Conservation (phyloP, 2,329 filamentous ascomycete species). For the Ascochyta lentis region DNA sequence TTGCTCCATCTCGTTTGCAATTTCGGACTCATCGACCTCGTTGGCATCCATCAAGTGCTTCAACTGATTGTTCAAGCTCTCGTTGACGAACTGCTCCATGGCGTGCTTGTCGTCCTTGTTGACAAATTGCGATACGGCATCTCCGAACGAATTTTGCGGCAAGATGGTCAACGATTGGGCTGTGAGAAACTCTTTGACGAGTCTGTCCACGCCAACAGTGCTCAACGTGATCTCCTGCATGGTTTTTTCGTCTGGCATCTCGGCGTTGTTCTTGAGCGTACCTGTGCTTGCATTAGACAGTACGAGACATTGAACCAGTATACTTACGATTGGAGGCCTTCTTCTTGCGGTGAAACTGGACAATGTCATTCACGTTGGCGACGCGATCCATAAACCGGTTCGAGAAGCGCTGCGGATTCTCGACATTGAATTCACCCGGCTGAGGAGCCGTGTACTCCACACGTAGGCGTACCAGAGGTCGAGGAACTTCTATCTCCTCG, state of each 20-base stretch:
- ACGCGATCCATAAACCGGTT: conserved; percentile 90
- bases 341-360: conserved; percentile 93
- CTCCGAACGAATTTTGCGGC: conserved; percentile 89
- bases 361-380: conserved; percentile 91
- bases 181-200: conserved; percentile 86
- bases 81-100: conserved; percentile 64
- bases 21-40: conserved; percentile 71
- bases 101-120: conserved; percentile 94
- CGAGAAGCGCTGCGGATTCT: conserved; percentile 95
- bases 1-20: conserved; percentile 76
- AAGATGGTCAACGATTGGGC: conserved; percentile 91
- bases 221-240: conserved; percentile 70
- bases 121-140: conserved; percentile 91
- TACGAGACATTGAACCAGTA: background rate
- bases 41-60: conserved; percentile 59
- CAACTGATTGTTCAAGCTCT: conserved; percentile 53
- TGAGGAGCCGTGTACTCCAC: conserved; percentile 89
- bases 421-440: conserved; percentile 84
- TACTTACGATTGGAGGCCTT: conserved; percentile 52
- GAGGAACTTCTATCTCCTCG: conserved; percentile 68
- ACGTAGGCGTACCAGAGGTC: conserved; percentile 86
- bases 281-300: conserved; percentile 35
- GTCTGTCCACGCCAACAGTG: conserved; percentile 82
- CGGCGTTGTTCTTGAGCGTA: conserved; percentile 58
- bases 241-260: conserved; percentile 69